Percentiles rank a stretch among this genome's conserved stretches.
These are phyloP conservation scores for Yamadazyma conglobata DNA, from an alignment of 1,139 yeast species.

Conservation along the genomic window DNA sequence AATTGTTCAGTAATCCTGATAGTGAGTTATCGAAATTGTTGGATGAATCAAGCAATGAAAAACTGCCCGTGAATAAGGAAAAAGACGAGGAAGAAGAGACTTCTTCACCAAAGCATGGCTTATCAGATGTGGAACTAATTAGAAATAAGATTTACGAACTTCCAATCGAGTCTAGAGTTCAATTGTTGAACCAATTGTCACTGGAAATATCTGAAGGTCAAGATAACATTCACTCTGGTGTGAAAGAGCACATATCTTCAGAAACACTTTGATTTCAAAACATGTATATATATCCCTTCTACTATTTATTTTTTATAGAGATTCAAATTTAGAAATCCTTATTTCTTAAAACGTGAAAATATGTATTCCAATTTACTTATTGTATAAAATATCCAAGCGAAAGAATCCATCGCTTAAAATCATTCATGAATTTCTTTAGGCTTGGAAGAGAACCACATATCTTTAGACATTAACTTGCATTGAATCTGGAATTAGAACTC, in stretches of 20 bases:
- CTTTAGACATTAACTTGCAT: no score
- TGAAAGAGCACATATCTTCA: slow-evolving; percentile 1
- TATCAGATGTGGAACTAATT: slow-evolving; percentile 27
- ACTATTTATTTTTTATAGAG: no score
- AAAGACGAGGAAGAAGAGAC: slow-evolving; percentile 10
- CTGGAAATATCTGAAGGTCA: slow-evolving; percentile 22
- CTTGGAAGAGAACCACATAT: no score
- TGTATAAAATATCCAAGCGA: no score
- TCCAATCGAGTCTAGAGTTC: slow-evolving; percentile 31
- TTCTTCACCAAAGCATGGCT: slow-evolving; percentile 9
- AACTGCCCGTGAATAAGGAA: slow-evolving; percentile 20
- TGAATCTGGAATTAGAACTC: no score
- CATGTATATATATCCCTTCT: neutral
- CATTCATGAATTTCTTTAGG: no score
- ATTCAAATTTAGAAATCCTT: no score
- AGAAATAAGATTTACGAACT: slow-evolving; percentile 37
- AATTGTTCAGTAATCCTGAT: slow-evolving; percentile 39
- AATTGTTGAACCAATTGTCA: slow-evolving; percentile 29
- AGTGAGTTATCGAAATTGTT: slow-evolving; percentile 44
- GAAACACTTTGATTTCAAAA: slow-evolving; percentile 4
- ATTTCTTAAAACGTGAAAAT: no score
- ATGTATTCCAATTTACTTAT: no score
- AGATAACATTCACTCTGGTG: slow-evolving; percentile 6
- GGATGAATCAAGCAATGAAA: slow-evolving; percentile 32
- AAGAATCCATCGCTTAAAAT: no score